Percentiles rank a stretch among this genome's conserved stretches.
Evolutionary conservation across 2,329 filamentous ascomycete genomes (phyloP).

Genomic region (Podosphaera xanthii): DNA sequence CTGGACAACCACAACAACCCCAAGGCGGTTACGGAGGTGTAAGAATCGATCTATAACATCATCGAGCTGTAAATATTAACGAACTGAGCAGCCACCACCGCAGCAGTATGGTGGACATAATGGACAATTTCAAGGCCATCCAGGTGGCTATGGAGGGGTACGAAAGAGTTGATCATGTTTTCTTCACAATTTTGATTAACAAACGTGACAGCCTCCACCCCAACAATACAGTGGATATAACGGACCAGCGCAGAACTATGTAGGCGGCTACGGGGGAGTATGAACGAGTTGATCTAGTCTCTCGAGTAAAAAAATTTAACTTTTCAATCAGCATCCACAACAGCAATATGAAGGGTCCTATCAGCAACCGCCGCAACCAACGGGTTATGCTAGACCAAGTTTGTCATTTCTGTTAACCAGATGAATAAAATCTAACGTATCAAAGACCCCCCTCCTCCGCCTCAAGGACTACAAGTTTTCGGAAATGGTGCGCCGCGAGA

Average conservation of each 20-base stretch:
- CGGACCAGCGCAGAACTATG: not conserved
- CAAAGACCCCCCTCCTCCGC: slow-evolving; percentile 36
- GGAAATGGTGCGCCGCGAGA: slow-evolving; percentile 56
- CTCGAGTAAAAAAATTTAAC: not conserved
- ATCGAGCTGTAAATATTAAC: no score
- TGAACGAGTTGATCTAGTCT: not conserved
- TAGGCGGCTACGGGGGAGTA: not conserved
- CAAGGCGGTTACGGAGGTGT: not conserved
- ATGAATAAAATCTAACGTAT: not conserved
- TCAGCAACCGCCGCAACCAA: no score
- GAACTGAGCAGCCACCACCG: not conserved
- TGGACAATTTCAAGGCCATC: not conserved
- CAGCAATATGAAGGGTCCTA: no score
- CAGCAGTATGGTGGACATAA: not conserved
- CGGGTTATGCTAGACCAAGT: not conserved
- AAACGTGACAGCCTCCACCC: not conserved
- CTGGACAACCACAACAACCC: not conserved
- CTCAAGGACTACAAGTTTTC: slow-evolving; percentile 45
- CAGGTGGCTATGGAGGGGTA: slow-evolving; percentile 1
- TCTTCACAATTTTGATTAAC: not conserved
- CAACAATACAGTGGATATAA: not conserved
- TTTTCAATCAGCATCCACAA: not conserved
- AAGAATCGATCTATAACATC: no score
- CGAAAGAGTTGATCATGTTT: not conserved
- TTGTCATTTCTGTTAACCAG: not conserved